phyloP scores from a whole-genome alignment of 2,329 filamentous ascomycete species.

The Cordyceps tenuipes region DNA sequence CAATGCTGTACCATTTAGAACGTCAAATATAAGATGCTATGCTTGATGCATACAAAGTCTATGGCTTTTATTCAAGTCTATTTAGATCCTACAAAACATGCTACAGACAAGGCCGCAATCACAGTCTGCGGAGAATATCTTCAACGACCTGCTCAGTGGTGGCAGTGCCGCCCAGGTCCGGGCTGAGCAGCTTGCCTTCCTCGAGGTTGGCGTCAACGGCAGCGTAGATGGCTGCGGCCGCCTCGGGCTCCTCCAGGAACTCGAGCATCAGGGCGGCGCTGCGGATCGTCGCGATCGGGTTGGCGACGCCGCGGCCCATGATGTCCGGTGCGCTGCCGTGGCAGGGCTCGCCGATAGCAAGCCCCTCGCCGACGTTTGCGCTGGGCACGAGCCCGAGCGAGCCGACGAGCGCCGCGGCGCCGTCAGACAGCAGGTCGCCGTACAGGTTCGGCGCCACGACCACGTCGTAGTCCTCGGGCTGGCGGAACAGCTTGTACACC shows the following conservation, averaged over 20 bases:
- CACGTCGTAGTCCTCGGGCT: conserved; percentile 91
- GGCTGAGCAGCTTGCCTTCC: conserved; percentile 73
- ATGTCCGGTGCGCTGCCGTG: conserved; percentile 96
- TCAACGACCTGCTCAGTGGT: conserved; percentile 79
- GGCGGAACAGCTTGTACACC: conserved; percentile 99
- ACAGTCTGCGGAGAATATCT: conserved; percentile 66
- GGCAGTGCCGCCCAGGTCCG: conserved; percentile 82
- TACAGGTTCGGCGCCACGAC: conserved; percentile 97
- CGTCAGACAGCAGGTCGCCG: conserved; percentile 93
- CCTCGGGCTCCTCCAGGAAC: conserved; percentile 80
- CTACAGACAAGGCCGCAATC: background rate
- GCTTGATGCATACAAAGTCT: background rate
- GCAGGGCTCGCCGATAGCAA: conserved; percentile 96
- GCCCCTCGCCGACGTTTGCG: conserved; percentile 88
- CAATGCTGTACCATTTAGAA: conserved; percentile 39
- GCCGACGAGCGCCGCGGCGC: conserved; percentile 87
- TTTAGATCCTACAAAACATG: background rate
- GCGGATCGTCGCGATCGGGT: conserved; percentile 90
- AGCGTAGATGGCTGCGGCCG: conserved; percentile 81
- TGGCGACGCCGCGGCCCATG: conserved; percentile 78
- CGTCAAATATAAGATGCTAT: too few relatives aligned
- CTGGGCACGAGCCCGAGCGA: conserved; percentile 86
- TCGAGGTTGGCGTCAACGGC: conserved; percentile 87
- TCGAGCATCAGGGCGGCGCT: conserved; percentile 93
- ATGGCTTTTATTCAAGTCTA: background rate